phyloP scores from a whole-genome alignment of 805 yeast species.

The Saccharomyces cerevisiae region DNA sequence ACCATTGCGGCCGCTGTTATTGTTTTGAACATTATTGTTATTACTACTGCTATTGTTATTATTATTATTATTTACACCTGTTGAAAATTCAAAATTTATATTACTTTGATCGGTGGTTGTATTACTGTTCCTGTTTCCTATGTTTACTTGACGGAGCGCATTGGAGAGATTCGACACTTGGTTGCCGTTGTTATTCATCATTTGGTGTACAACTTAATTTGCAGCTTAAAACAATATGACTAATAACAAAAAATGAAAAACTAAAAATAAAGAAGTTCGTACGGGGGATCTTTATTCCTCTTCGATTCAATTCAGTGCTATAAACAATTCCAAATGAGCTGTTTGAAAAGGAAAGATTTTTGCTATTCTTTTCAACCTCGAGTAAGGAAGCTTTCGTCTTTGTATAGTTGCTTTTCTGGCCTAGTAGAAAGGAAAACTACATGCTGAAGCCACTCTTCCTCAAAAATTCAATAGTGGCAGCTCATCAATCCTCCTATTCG shows the following conservation, averaged over 20 bases:
- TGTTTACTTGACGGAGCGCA: slow-evolving; percentile 30
- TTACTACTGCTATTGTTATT: slow-evolving; percentile 1
- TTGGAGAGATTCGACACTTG: slow-evolving; percentile 30
- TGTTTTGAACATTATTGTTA: slow-evolving; percentile 4
- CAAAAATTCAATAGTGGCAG: background rate
- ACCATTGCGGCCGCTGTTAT: slow-evolving; percentile 9
- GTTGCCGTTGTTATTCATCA: slow-evolving; percentile 1
- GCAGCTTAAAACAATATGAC: background rate
- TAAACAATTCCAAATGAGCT: background rate
- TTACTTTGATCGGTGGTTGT: slow-evolving; percentile 25
- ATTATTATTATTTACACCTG: slow-evolving; percentile 1
- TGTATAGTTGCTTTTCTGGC: background rate
- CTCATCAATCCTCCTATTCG: background rate
- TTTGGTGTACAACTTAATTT: background rate
- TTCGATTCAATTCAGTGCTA: background rate
- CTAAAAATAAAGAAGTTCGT: background rate
- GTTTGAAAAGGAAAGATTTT: background rate
- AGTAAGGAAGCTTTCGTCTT: background rate
- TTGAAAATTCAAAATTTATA: slow-evolving; percentile 18
- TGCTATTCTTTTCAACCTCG: background rate
- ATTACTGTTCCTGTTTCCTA: slow-evolving; percentile 21
- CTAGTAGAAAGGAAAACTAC: background rate
- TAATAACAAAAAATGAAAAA: background rate
- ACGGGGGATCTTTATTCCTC: background rate
- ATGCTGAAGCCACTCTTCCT: background rate